These are phyloP conservation scores for Thelephora ganbajun DNA, from an alignment of 768 basidiomycete genomes.

Conservation along the genomic window DNA sequence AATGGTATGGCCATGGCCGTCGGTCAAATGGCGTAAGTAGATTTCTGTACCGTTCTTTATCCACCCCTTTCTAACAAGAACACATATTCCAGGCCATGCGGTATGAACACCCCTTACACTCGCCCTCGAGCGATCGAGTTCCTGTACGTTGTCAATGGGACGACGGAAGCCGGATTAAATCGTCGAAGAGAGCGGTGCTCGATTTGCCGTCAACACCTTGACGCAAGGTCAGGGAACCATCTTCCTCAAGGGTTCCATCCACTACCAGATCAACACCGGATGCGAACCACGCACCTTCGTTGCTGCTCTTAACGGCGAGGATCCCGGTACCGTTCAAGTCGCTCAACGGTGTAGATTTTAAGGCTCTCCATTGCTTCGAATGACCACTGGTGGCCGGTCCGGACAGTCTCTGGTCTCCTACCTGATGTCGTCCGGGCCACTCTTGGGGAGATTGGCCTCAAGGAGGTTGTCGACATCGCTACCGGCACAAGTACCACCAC, in stretches of 20 bases:
- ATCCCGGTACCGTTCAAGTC: conserved; percentile 13
- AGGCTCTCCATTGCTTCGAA: not conserved
- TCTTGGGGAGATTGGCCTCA: conserved; percentile 16
- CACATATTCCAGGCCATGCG: conserved; percentile 11
- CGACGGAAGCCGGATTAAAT: conserved; percentile 12
- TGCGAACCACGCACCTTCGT: conserved; percentile 17
- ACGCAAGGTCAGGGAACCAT: conserved; percentile 11
- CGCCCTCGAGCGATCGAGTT: conserved; percentile 23
- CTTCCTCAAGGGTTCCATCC: conserved; percentile 17
- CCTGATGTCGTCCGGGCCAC: conserved; percentile 15
- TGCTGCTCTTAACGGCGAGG: conserved; percentile 16
- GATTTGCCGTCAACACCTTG: conserved; percentile 15
- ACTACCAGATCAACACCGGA: conserved; percentile 16
- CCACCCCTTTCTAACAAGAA: not conserved
- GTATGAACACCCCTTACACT: conserved; percentile 22
- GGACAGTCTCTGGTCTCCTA: conserved; percentile 15
- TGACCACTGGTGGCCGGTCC: not conserved
- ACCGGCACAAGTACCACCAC: conserved; percentile 7
- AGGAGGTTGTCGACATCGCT: conserved; percentile 14
- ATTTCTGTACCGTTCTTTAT: not conserved
- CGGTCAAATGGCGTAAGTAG: conserved; percentile 10
- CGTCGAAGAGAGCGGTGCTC: conserved; percentile 17
- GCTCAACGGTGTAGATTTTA: conserved; percentile 15
- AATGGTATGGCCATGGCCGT: conserved; percentile 14
- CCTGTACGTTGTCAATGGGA: conserved; percentile 16